phyloP scores from a whole-genome alignment of 2,329 filamentous ascomycete species.

The Berkeleyomyces rouxiae region DNA sequence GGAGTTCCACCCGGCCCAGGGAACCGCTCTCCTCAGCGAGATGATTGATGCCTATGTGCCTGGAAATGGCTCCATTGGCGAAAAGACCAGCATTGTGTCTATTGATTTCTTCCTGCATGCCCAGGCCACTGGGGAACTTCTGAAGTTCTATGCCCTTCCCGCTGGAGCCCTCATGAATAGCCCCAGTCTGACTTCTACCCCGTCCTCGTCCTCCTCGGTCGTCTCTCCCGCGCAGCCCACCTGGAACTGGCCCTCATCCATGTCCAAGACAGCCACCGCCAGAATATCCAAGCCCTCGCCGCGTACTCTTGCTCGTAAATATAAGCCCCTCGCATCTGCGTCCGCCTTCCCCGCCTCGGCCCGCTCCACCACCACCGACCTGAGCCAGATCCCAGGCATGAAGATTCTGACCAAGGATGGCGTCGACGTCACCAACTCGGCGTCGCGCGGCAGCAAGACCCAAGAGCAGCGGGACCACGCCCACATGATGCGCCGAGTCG shows the following conservation, averaged over 20 bases:
- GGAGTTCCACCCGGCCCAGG: slow-evolving; percentile 50
- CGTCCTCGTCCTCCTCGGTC: slow-evolving; percentile 4
- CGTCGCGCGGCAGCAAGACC: slow-evolving; percentile 46
- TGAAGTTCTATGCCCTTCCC: slow-evolving; percentile 39
- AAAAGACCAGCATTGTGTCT: slow-evolving; percentile 41
- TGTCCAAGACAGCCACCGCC: slow-evolving; percentile 10
- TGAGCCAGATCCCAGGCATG: slow-evolving; percentile 43
- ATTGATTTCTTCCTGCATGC: slow-evolving; percentile 42
- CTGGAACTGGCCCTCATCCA: background rate
- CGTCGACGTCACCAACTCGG: slow-evolving; percentile 43
- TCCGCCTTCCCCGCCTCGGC: background rate
- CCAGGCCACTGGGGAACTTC: slow-evolving; percentile 36
- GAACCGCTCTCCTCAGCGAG: slow-evolving; percentile 42
- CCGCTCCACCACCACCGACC: slow-evolving; percentile 23
- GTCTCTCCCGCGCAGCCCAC: background rate
- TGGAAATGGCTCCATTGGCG: slow-evolving; percentile 34
- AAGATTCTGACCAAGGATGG: slow-evolving; percentile 50
- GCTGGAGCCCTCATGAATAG: slow-evolving; percentile 24
- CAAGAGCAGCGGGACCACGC: slow-evolving; percentile 53
- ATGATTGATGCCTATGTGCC: slow-evolving; percentile 42
- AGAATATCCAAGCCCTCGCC: slow-evolving; percentile 8
- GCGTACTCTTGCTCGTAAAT: background rate
- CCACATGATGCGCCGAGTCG: slow-evolving; percentile 49
- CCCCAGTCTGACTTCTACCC: background rate
- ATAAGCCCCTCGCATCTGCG: background rate